Evolutionary conservation across 2,329 filamentous ascomycete genomes (phyloP).

Genomic region (Epichloe aotearoae): DNA sequence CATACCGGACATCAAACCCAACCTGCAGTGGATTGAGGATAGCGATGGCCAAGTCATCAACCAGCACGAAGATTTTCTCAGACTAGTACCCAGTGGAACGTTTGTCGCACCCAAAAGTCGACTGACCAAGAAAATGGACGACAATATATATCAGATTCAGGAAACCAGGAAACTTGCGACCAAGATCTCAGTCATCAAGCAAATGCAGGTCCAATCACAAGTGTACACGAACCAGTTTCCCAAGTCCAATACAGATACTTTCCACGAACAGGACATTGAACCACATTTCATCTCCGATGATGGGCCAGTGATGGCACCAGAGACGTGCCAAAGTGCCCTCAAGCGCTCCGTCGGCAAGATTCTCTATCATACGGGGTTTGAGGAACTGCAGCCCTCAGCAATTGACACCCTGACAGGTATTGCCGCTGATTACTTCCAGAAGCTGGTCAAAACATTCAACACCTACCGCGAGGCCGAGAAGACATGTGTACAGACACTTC

Average conservation of each 20-base stretch:
- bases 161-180: conserved; percentile 91
- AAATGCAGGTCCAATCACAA: conserved; percentile 98
- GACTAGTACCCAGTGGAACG: conserved; percentile 58
- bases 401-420: conserved; percentile 83
- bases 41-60: conserved; percentile 80
- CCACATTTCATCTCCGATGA: conserved; percentile 84
- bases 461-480: conserved; percentile 76
- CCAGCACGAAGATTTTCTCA: conserved; percentile 72
- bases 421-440: conserved; percentile 78
- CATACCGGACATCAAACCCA: conserved; percentile 70
- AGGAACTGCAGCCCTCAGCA: conserved; percentile 91
- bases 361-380: conserved; percentile 91
- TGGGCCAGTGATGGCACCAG: conserved; percentile 74
- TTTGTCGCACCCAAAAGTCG: conserved; percentile 66
- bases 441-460: conserved; percentile 66
- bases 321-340: conserved; percentile 69
- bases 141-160: conserved; percentile 89
- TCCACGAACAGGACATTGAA: conserved; percentile 73
- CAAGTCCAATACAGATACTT: conserved; percentile 85
- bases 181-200: conserved; percentile 95
- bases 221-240: conserved; percentile 98
- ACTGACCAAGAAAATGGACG: conserved; percentile 68
- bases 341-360: conserved; percentile 89
- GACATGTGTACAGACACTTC: conserved; percentile 38
- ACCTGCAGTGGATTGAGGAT: conserved; percentile 80